Percentiles rank a stretch among this genome's conserved stretches.
Evolutionary conservation across 2,329 filamentous ascomycete species (phyloP).

Genomic region (Aureobasidium mangrovei): DNA sequence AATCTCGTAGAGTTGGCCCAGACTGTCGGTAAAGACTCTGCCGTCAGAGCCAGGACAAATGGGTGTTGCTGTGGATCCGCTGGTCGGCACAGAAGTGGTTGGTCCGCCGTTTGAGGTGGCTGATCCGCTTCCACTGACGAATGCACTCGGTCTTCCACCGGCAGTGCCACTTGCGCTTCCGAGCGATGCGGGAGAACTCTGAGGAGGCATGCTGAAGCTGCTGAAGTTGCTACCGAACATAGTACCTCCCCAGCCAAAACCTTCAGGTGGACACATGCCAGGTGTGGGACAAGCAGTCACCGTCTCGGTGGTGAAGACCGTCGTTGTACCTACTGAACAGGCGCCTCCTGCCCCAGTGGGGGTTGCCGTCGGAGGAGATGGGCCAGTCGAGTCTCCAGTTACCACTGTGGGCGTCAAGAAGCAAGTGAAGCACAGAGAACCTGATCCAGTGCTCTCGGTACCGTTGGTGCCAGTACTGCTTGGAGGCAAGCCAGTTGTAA

Average conservation of each 20-base stretch:
- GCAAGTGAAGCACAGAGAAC: conserved; percentile 24
- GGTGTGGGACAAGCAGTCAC: conserved; percentile 24
- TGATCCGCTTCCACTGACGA: neutral
- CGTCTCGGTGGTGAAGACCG: conserved; percentile 25
- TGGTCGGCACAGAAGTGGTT: neutral
- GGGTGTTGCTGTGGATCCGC: conserved; percentile 17
- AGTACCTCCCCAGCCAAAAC: conserved; percentile 11
- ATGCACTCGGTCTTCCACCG: neutral
- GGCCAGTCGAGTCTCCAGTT: neutral
- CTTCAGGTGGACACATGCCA: conserved; percentile 20
- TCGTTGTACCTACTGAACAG: conserved; percentile 22
- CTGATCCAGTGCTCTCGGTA: conserved; percentile 3
- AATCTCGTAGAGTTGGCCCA: conserved; percentile 24
- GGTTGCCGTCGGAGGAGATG: neutral
- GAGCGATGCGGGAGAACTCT: neutral
- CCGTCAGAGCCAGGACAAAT: conserved; percentile 22
- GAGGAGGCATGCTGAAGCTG: conserved; percentile 5
- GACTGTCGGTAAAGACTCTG: conserved; percentile 18
- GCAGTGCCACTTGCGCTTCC: neutral
- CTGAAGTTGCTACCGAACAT: conserved; percentile 9
- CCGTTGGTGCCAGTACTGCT: neutral
- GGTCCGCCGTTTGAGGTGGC: neutral
- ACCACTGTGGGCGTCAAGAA: conserved; percentile 22
- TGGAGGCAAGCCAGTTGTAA: neutral
- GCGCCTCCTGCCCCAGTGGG: conserved; percentile 5